These are phyloP conservation scores for Barnettozyma salicaria DNA, from an alignment of 805 yeast genomes.

Conservation along the genomic window DNA sequence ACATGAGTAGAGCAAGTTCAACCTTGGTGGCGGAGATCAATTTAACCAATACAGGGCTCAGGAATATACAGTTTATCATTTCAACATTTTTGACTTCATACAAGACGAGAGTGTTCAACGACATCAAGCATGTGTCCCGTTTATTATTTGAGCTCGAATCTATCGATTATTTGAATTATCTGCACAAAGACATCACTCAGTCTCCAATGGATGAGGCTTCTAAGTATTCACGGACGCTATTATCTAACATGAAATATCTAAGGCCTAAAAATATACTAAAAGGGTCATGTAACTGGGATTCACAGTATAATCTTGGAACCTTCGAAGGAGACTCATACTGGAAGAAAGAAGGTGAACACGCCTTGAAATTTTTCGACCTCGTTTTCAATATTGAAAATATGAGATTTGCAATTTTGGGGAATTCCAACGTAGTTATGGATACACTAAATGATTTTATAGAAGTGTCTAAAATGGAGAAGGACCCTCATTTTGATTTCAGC, in stretches of 20 bases:
- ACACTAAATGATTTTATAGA: background rate
- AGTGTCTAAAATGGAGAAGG: slow-evolving; percentile 20
- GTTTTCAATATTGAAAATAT: slow-evolving; percentile 30
- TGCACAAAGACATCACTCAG: slow-evolving; percentile 33
- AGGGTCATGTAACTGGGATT: slow-evolving; percentile 31
- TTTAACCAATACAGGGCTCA: slow-evolving; percentile 42
- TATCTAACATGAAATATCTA: slow-evolving; percentile 29
- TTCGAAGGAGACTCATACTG: slow-evolving; percentile 35
- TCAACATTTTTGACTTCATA: slow-evolving; percentile 27
- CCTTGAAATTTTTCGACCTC: slow-evolving; percentile 29
- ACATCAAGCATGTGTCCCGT: slow-evolving; percentile 29
- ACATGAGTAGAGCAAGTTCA: slow-evolving; percentile 31
- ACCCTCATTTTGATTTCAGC: slow-evolving; percentile 40
- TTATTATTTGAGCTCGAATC: slow-evolving; percentile 43
- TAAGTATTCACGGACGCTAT: slow-evolving; percentile 34
- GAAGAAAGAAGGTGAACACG: slow-evolving; percentile 34
- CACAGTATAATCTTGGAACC: slow-evolving; percentile 23
- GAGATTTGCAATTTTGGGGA: slow-evolving; percentile 32
- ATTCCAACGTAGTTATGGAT: slow-evolving; percentile 6
- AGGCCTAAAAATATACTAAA: slow-evolving; percentile 38
- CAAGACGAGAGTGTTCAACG: slow-evolving; percentile 14
- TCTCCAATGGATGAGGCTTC: slow-evolving; percentile 47
- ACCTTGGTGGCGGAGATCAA: slow-evolving; percentile 45
- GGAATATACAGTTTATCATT: slow-evolving; percentile 31
- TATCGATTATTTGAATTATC: slow-evolving; percentile 40